Percentiles rank a stretch among this genome's conserved stretches.
These are phyloP conservation scores for Triticum urartu DNA, from an alignment of 176 grass and related monocot genomes.

Conservation along the genomic window DNA sequence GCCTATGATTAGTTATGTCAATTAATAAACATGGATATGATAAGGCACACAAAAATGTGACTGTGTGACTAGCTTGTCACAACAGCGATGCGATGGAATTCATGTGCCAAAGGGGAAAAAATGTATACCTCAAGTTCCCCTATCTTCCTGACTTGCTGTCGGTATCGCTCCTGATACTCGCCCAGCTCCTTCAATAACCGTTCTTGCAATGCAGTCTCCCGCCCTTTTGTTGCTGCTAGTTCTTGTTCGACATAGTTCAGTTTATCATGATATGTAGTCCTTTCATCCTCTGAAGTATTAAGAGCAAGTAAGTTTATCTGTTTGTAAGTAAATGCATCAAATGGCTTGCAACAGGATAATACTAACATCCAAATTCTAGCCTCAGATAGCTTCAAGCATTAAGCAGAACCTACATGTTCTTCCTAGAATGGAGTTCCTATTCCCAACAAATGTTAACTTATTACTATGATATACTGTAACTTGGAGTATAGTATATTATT, in stretches of 20 bases:
- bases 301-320: neutral
- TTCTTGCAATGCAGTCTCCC: constrained; percentile 75
- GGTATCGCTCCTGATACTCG: constrained; percentile 63
- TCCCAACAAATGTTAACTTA: neutral
- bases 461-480: neutral
- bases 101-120: neutral
- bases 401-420: neutral
- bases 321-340: constrained; percentile 1
- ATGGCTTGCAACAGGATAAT: constrained; percentile 19
- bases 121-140: constrained; percentile 71
- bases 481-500: neutral
- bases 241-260: constrained; percentile 80
- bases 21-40: constrained; percentile 13
- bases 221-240: constrained; percentile 74
- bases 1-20: neutral
- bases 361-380: constrained; percentile 5
- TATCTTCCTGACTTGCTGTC: constrained; percentile 60
- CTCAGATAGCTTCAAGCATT: constrained; percentile 3
- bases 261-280: constrained; percentile 55
- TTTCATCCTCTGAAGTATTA: constrained; percentile 73
- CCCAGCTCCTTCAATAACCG: constrained; percentile 69
- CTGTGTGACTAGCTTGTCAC: neutral
- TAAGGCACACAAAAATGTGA: neutral
- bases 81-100: neutral
- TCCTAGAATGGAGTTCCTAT: neutral